phyloP scores from a whole-genome alignment of 2,329 filamentous ascomycete species.

The Cladorrhinum sp. region DNA sequence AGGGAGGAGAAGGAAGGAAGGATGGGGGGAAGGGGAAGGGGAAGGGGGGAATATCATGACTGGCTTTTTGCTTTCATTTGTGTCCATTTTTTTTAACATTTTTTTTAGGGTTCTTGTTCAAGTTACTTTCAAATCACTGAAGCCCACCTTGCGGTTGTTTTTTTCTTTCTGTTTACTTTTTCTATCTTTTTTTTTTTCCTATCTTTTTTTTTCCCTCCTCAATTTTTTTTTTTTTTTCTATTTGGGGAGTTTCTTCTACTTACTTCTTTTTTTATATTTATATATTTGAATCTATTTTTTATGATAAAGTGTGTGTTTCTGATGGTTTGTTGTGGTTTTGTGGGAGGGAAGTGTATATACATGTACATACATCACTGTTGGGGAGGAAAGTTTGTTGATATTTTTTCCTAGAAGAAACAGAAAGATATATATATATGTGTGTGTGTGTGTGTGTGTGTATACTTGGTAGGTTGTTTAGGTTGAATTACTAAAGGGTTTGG shows the following conservation, averaged over 20 bases:
- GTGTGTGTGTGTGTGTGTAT: too few relatives aligned
- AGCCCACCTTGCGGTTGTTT: conserved; percentile 5
- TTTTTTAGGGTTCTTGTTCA: background rate
- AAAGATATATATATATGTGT: too few relatives aligned
- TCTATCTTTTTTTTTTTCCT: too few relatives aligned
- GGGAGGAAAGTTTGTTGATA: too few relatives aligned
- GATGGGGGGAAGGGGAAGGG: background rate
- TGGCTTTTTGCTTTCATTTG: background rate
- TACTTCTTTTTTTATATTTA: background rate
- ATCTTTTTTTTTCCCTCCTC: too few relatives aligned
- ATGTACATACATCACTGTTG: too few relatives aligned
- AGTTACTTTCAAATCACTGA: background rate
- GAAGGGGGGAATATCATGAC: conserved; percentile 1
- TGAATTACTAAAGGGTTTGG: too few relatives aligned
- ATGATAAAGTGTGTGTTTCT: conserved; percentile 1
- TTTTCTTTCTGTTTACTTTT: background rate
- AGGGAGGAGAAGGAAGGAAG: background rate
- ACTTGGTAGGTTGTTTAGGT: too few relatives aligned
- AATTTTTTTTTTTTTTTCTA: background rate
- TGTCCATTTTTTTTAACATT: background rate
- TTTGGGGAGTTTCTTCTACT: background rate
- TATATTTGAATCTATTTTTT: conserved; percentile 4
- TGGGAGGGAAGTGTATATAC: too few relatives aligned
- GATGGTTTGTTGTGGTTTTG: background rate
- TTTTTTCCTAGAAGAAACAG: too few relatives aligned